Conservation (phyloP, 441 rosid genomes). For the Gossypium davidsonii region DNA sequence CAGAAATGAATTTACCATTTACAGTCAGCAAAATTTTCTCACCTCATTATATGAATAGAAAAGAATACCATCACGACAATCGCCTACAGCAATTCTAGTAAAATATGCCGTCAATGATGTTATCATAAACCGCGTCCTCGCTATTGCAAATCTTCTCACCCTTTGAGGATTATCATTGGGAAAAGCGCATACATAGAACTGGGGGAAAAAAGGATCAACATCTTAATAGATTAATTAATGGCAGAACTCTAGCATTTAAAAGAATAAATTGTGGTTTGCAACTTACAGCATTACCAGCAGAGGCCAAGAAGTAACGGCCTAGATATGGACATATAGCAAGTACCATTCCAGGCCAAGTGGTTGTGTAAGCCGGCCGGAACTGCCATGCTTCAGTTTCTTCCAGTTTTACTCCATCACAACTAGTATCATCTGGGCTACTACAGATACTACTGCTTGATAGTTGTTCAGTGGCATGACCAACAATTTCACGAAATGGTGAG, state of each 20-base stretch:
- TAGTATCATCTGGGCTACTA: constrained; percentile 78
- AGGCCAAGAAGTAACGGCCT: constrained; percentile 80
- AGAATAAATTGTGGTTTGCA: constrained; percentile 14
- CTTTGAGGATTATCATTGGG: constrained; percentile 63
- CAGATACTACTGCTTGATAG: constrained; percentile 77
- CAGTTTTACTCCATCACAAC: constrained; percentile 73
- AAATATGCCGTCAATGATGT: constrained; percentile 63
- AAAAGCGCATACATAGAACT: constrained; percentile 90
- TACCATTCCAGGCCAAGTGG: constrained; percentile 73
- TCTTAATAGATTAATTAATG: constrained; percentile 17
- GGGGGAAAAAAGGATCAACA: constrained; percentile 22
- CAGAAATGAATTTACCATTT: constrained; percentile 5
- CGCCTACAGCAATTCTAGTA: constrained; percentile 92
- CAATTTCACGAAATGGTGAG: constrained; percentile 80
- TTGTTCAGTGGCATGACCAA: constrained; percentile 67
- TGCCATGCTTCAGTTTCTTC: constrained; percentile 87
- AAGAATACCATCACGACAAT: constrained; percentile 96
- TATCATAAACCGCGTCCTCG: constrained; percentile 90
- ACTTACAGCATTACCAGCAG: constrained; percentile 98
- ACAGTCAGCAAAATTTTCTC: constrained; percentile 16
- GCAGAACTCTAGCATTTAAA: constrained; percentile 17
- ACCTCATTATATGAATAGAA: constrained; percentile 91
- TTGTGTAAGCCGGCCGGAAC: constrained; percentile 51
- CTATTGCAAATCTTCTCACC: constrained; percentile 64
- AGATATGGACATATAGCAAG: constrained; percentile 93